A percentile compares a stretch with the other conserved stretches of the same genome.
Evolutionary conservation across 352 stramenopile genomes (phyloP).

Genomic region (Phytophthora cactorum): DNA sequence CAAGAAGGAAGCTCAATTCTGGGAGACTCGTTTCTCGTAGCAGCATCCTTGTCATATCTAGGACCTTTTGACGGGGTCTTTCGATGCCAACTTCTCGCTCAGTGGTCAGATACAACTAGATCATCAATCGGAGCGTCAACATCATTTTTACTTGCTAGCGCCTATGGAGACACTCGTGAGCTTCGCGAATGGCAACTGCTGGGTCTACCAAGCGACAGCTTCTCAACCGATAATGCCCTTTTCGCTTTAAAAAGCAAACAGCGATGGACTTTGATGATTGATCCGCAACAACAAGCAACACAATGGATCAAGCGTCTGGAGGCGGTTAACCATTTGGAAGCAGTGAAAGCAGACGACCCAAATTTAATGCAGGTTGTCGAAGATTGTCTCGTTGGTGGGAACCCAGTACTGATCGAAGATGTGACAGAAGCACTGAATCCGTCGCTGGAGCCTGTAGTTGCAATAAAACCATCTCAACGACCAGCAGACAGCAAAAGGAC

Average conservation of each 20-base stretch:
- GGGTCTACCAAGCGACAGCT: conserved; percentile 87
- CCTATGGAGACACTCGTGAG: conserved; percentile 81
- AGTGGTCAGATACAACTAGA: conserved; percentile 33
- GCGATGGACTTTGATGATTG: conserved; percentile 94
- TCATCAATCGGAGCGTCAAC: conserved; percentile 38
- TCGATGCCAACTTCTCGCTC: conserved; percentile 39
- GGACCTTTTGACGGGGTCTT: conserved; percentile 67
- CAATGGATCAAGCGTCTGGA: conserved; percentile 93
- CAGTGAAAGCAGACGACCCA: conserved; percentile 68
- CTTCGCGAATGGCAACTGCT: conserved; percentile 90
- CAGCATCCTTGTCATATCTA: conserved; percentile 66
- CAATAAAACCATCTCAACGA: conserved; percentile 20
- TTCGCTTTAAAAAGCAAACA: conserved; percentile 85
- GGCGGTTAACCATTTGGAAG: conserved; percentile 59
- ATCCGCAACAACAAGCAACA: conserved; percentile 93
- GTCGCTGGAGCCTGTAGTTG: conserved; percentile 61
- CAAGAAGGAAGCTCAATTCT: conserved; percentile 50
- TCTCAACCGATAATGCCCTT: conserved; percentile 92
- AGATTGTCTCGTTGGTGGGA: conserved; percentile 40
- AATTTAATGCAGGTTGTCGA: conserved; percentile 51
- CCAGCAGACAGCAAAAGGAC: conserved; percentile 5
- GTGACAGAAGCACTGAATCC: conserved; percentile 60
- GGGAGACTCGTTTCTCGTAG: conserved; percentile 70
- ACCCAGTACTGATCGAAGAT: conserved; percentile 67
- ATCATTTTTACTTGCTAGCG: conserved; percentile 63